Conservation (phyloP, 2,329 filamentous ascomycete genomes). For the Fusarium domesticum region DNA sequence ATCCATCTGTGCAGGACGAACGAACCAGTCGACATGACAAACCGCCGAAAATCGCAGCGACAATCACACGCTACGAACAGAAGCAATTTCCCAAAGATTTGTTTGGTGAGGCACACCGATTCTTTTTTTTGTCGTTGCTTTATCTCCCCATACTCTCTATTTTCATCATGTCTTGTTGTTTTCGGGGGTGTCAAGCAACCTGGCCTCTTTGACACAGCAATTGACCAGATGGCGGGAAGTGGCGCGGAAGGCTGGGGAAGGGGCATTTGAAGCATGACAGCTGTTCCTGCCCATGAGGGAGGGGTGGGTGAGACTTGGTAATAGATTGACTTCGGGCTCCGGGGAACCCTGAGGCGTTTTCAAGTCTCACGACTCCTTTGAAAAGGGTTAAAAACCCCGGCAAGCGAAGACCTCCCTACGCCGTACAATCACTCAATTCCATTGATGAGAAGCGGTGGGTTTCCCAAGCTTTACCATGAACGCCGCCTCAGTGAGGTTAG, state of each 20-base stretch:
- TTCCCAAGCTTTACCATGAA: no score
- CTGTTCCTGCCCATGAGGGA: constrained; percentile 12
- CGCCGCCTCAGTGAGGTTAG: constrained; percentile 20
- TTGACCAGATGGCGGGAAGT: no score
- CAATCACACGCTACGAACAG: constrained; percentile 12
- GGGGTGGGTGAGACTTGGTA: no score
- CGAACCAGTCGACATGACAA: constrained; percentile 17
- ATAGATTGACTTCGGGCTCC: constrained; percentile 21
- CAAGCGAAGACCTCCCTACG: constrained; percentile 3
- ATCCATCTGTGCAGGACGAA: constrained; percentile 22
- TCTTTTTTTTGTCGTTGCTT: constrained; percentile 2
- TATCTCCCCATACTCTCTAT: no score
- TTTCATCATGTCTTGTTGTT: no score
- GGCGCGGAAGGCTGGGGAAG: no score
- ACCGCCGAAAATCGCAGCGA: constrained; percentile 25
- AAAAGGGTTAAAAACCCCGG: background rate
- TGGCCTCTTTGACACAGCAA: no score
- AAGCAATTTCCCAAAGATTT: constrained; percentile 12
- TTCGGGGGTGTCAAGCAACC: no score
- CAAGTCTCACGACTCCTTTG: constrained; percentile 1
- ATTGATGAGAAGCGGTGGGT: no score
- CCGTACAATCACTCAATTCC: no score
- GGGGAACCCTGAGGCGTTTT: constrained; percentile 8
- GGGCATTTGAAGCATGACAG: constrained; percentile 1
- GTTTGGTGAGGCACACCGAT: constrained; percentile 9